Conservation (phyloP, 306 rosid species). For the barrel medic (Medicago truncatula) region DNA sequence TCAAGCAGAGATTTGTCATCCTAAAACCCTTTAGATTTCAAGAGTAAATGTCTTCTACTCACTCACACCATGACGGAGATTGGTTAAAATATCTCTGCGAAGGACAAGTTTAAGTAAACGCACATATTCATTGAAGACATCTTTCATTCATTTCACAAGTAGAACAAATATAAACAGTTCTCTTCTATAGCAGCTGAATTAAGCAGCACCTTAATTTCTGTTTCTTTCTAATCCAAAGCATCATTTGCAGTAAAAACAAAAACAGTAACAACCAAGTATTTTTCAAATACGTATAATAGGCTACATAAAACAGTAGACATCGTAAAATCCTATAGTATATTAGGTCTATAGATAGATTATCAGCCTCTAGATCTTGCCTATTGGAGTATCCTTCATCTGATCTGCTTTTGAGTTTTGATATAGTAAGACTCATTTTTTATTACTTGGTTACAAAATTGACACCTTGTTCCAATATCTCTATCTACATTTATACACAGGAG, state of each 20-base stretch:
- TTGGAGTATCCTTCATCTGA: neutral
- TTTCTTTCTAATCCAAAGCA: constrained; percentile 1
- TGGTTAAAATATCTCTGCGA: neutral
- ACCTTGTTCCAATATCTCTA: neutral
- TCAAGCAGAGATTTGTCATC: constrained; percentile 20
- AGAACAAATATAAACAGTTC: constrained; percentile 54
- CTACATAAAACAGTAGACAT: neutral
- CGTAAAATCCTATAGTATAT: neutral
- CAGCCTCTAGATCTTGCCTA: neutral
- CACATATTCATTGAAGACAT: neutral
- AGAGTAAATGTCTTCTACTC: neutral
- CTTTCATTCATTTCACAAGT: neutral
- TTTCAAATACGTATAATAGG: neutral
- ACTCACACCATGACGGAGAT: neutral
- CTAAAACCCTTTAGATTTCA: constrained; percentile 19
- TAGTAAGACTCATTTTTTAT: neutral
- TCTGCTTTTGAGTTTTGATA: constrained; percentile 16
- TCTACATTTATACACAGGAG: neutral
- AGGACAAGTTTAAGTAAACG: neutral
- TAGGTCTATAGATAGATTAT: neutral
- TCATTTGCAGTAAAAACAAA: neutral
- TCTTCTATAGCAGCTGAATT: constrained; percentile 50
- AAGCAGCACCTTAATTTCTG: neutral
- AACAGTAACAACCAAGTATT: neutral
- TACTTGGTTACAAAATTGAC: constrained; percentile 1